phyloP scores from a whole-genome alignment of 2,329 filamentous ascomycete genomes.

The Neocatenulostroma microsporum region DNA sequence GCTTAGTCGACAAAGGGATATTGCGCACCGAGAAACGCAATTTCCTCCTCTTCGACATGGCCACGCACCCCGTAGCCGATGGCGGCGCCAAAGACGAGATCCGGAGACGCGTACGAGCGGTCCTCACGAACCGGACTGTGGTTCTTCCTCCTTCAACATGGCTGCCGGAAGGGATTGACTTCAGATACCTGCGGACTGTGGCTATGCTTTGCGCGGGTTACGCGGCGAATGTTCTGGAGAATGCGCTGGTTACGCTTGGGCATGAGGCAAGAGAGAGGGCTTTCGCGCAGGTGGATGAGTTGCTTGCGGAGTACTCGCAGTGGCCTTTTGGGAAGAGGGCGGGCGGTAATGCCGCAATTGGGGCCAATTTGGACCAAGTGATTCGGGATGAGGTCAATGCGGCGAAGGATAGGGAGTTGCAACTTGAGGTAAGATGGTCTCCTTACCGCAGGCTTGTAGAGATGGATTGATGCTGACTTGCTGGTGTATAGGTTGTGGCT shows the following conservation, averaged over 20 bases:
- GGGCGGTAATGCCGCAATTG: slow-evolving; percentile 71
- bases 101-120: slow-evolving; percentile 79
- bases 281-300: slow-evolving; percentile 93
- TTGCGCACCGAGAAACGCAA: slow-evolving; percentile 98
- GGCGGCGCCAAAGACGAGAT: slow-evolving; percentile 97
- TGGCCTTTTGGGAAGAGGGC: slow-evolving; percentile 86
- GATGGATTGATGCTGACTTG: slow-evolving; percentile 18
- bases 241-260: slow-evolving; percentile 85
- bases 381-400: slow-evolving; percentile 80
- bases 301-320: slow-evolving; percentile 92
- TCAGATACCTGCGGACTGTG: slow-evolving; percentile 84
- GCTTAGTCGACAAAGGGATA: slow-evolving; percentile 96
- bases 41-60: slow-evolving; percentile 99
- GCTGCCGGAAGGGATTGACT: slow-evolving; percentile 88
- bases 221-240: slow-evolving; percentile 95
- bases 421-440: slow-evolving; percentile 77
- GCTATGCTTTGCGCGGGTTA: slow-evolving; percentile 97
- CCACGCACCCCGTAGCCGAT: slow-evolving; percentile 93
- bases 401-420: slow-evolving; percentile 86
- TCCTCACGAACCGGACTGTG: slow-evolving; percentile 88
- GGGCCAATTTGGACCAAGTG: slow-evolving; percentile 82
- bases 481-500: slow-evolving; percentile 59
- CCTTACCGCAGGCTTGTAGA: slow-evolving; percentile 2
- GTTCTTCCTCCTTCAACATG: slow-evolving; percentile 81
- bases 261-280: slow-evolving; percentile 91